These are phyloP conservation scores for Raddia guianensis DNA, from an alignment of 176 grass and related monocot genomes.

Conservation along the genomic window DNA sequence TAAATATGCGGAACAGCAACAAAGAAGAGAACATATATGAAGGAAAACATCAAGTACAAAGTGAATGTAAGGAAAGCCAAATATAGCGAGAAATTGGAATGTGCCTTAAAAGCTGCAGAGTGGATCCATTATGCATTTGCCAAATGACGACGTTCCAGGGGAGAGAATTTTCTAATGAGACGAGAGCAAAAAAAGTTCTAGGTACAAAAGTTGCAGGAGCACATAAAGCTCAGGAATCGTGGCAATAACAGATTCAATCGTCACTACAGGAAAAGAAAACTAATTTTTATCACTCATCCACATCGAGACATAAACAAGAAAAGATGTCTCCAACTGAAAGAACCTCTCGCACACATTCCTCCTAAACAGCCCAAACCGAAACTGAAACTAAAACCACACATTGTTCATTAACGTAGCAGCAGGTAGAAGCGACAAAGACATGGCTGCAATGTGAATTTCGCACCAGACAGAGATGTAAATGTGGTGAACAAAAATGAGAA, in stretches of 20 bases:
- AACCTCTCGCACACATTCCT: not conserved
- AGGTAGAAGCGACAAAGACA: not conserved
- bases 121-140: not conserved
- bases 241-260: not conserved
- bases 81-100: not conserved
- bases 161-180: not conserved
- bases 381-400: not conserved
- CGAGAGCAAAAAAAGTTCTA: not conserved
- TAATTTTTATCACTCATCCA: not conserved
- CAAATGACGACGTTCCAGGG: not conserved
- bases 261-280: not conserved
- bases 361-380: conserved; percentile 6
- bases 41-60: not conserved
- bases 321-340: not conserved
- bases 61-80: not conserved
- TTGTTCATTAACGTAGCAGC: not conserved
- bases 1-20: not conserved
- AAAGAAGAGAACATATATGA: conserved; percentile 22
- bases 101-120: not conserved
- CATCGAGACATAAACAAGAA: not conserved
- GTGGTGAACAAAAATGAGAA: not conserved
- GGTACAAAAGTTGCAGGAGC: not conserved
- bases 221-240: not conserved
- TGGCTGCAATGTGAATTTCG: not conserved
- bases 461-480: not conserved